Base-by-base conservation (phyloP, 1,139 yeast species). In the Maudiozyma humilis region DNA sequence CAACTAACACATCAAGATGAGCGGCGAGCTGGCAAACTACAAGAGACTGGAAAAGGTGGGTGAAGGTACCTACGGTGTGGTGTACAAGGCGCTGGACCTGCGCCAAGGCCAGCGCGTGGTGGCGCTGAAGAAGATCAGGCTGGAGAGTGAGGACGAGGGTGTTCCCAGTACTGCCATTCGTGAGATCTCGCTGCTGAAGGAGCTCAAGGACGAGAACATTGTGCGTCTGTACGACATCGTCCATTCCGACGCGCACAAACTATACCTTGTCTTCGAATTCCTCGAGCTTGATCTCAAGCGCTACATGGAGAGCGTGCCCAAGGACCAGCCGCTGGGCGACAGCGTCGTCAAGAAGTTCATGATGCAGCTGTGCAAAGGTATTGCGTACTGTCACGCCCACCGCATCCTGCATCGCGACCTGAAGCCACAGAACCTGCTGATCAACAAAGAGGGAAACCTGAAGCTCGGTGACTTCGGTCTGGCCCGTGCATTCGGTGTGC, bases 21-120 rank as follows among this genome's bases (percentile, higher is more conserved):
- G 86, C 89, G 91, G 84, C 45, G 96, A 88, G 60, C 71, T 88
- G 53, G 79, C 89, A 34, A 95, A 88, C 63, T 89, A 84, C 65
- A 94, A 88, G 63, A 85, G 94, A 60, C 79, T 91, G 54, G 98
- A 91, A 66, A 91, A 91, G 66, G 87, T 91, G 41, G 99, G 99
- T 36, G 99, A 93, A 69, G 98, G 91, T 51, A 91, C 99, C 3
- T 91, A 91, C 62, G 99, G 98, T 51, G 98, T 91, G 44, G 99
- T 91, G 20, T 93, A 91, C 69, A 91, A 91, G 65, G 98, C 98
- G 2, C 72, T 87, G 38, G 97, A 91, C 63, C 77, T 84, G 46
- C 81, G 82, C 52, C 89, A 91, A 65, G 85, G 86, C 58, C 88
- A 89, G 68, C 72, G 97, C 44, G 77, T 89, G 23, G 98, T 91